Percentiles rank a stretch among this genome's conserved stretches.
Evolutionary conservation across 768 basidiomycete species (phyloP).

Genomic region (Trametes coccinea): DNA sequence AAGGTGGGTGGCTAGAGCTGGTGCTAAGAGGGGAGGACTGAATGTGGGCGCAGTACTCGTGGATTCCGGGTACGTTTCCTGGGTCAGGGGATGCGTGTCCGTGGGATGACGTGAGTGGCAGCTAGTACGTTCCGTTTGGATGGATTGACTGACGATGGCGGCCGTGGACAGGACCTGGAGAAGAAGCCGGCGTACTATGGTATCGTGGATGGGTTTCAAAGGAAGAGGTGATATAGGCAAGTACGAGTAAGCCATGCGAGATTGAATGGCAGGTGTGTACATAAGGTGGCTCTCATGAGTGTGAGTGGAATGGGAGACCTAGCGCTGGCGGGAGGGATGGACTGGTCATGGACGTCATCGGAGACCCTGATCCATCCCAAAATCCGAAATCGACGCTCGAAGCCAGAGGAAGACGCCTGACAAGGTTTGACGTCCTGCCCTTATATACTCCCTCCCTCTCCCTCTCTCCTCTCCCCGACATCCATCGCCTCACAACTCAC

Average conservation of each 20-base stretch:
- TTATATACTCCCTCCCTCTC: too few relatives aligned
- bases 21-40: neutral
- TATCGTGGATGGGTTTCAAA: conserved; percentile 3
- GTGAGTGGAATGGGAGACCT: neutral
- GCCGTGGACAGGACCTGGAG: neutral
- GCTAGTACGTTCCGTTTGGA: neutral
- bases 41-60: conserved; percentile 31
- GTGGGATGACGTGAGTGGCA: conserved; percentile 30
- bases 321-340: too few relatives aligned
- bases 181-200: conserved; percentile 11
- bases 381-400: too few relatives aligned
- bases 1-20: conserved; percentile 22
- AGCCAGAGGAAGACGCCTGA: too few relatives aligned
- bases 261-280: too few relatives aligned
- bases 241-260: neutral
- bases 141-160: neutral
- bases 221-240: neutral
- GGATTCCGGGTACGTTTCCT: conserved; percentile 33
- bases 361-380: too few relatives aligned
- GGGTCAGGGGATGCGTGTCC: conserved; percentile 33
- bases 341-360: too few relatives aligned
- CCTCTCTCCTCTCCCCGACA: neutral
- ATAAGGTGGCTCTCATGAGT: neutral
- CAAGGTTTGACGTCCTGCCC: too few relatives aligned
- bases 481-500: too few relatives aligned